Percentiles rank a stretch among this genome's conserved stretches.
These are phyloP conservation scores for Mollisia scopiformis DNA, from an alignment of 2,329 filamentous ascomycete genomes.

Conservation along the genomic window DNA sequence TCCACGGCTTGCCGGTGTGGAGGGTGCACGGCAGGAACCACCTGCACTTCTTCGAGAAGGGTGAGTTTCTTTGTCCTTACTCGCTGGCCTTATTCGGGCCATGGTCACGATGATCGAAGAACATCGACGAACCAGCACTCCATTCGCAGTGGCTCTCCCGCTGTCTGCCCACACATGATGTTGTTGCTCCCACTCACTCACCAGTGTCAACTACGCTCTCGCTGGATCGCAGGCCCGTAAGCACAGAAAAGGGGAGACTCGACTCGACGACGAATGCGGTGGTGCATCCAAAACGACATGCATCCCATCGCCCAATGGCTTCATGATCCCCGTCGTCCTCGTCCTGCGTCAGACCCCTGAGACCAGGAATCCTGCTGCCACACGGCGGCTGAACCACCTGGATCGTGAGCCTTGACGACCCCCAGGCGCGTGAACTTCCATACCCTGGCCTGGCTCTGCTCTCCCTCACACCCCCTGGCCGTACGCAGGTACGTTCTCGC, in stretches of 20 bases:
- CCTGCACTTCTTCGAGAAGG: not conserved
- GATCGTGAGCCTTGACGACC: not conserved
- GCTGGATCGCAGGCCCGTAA: not conserved
- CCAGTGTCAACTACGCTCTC: not conserved
- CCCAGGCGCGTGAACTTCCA: not conserved
- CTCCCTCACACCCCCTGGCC: not conserved
- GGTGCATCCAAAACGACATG: slow-evolving; percentile 8
- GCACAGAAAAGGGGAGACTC: slow-evolving; percentile 12
- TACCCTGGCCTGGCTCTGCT: no score
- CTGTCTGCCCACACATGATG: not conserved
- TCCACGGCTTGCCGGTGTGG: not conserved
- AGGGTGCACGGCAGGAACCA: not conserved
- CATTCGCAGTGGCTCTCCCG: not conserved
- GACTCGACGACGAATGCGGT: slow-evolving; percentile 10
- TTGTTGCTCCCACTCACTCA: not conserved
- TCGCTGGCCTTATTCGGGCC: not conserved
- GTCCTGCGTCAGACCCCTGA: slow-evolving; percentile 18
- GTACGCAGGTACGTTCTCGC: slow-evolving; percentile 3
- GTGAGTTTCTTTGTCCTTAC: no score
- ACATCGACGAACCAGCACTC: not conserved
- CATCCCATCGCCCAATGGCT: slow-evolving; percentile 14
- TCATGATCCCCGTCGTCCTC: slow-evolving; percentile 16
- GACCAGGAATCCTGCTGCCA: slow-evolving; percentile 6
- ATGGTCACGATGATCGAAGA: not conserved
- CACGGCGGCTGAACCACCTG: not conserved